Base-by-base conservation (phyloP, 768 basidiomycete species). In the Royoungia palumana region DNA sequence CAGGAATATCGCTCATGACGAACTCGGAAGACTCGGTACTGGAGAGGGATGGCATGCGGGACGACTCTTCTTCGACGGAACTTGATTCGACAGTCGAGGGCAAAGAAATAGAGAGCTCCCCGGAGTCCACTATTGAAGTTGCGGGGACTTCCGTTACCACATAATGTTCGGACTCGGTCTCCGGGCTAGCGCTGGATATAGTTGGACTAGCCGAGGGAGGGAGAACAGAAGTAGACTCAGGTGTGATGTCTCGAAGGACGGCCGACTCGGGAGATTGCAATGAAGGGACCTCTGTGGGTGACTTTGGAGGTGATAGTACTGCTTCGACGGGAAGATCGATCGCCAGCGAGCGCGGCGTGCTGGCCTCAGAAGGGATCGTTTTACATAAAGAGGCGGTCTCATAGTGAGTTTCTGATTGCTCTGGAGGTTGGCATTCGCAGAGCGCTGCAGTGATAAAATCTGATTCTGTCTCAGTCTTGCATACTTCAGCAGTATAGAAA, bases 401-500 rank as follows among this genome's bases (percentile, higher is more conserved):
- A 45, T 75, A 85, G 2, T 66, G 61, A 4, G 79, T 82, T 43
- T 74, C 69, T 50, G 77, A 84, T 30, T 47, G 50, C 35, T 59
- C 64, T 4, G 55, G 49, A 27, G 36, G 53, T 25, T 57, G 51
- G 38, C 62, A 65, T 46, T 67, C 60, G n/a, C 77, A 73, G 13
- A 64, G 12, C 37, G 76, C 75, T 5, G 79, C 80, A 2, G 75
- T 76, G 17, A 75, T 62, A 40, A 73, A 73, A 32, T 79, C 79
- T 7, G 76, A 75, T 46, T 66, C 65, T 1, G 56, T 53, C 38
- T 65, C 62, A 2, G 55, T 51, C 49, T 59, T 62, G 25, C 75
- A 71, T 16, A 56, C 45, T 41, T 77, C 73, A 20, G 76, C 78
- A 14, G 72, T 74, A 25, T 73, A 70, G 46, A 74, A 72, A 46